phyloP scores from a whole-genome alignment of 2,329 filamentous ascomycete species.

The Diaporthe sp. region DNA sequence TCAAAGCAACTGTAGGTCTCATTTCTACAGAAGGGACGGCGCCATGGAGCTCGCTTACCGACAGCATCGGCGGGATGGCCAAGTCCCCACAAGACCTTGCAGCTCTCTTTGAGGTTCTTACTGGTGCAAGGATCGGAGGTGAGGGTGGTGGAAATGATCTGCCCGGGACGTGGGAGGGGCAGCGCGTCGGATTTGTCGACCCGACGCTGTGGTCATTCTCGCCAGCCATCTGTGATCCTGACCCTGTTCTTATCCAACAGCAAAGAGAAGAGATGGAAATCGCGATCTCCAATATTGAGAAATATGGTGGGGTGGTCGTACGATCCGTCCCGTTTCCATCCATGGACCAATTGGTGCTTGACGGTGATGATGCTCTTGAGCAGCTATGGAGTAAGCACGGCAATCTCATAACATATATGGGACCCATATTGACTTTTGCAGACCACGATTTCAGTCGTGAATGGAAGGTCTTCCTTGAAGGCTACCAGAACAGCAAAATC shows the following conservation, averaged over 20 bases:
- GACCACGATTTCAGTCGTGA: background rate
- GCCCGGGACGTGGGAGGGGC: background rate
- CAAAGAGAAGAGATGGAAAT: background rate
- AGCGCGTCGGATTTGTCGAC: background rate
- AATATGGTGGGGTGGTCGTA: background rate
- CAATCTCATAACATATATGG: background rate
- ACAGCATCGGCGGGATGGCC: constrained; percentile 3
- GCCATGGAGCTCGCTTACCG: background rate
- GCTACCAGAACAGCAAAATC: background rate
- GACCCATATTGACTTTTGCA: background rate
- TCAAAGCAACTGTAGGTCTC: background rate
- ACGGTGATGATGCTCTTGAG: background rate
- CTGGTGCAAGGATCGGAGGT: background rate
- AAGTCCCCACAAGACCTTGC: background rate
- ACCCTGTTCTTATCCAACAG: background rate
- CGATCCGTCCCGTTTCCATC: background rate
- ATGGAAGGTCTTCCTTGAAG: background rate
- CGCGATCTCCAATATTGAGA: background rate
- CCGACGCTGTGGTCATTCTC: background rate
- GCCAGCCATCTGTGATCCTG: background rate
- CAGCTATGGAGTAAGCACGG: background rate
- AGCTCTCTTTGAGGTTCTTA: background rate
- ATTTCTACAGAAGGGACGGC: background rate
- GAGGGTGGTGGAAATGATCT: fast-evolving
- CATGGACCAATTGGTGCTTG: background rate